Percentiles rank a stretch among this genome's conserved stretches.
phyloP scores from a whole-genome alignment of 2,329 filamentous ascomycete species.

The Eutypella sp. region DNA sequence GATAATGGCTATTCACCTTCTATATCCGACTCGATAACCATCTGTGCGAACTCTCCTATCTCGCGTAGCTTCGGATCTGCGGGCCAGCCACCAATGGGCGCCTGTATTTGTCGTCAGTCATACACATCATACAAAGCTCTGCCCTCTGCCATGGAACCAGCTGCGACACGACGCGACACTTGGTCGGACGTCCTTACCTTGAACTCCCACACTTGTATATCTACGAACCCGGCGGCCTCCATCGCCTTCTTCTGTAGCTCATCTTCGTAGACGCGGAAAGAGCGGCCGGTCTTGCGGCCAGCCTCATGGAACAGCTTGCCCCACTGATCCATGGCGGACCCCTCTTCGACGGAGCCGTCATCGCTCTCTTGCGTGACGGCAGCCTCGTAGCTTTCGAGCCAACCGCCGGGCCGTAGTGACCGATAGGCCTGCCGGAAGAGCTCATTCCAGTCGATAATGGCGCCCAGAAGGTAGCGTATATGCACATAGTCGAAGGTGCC shows the following conservation, averaged over 20 bases:
- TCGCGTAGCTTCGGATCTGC: slow-evolving; percentile 22
- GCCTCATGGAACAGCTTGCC: slow-evolving; percentile 32
- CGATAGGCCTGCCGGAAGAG: slow-evolving; percentile 43
- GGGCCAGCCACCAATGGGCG: slow-evolving; percentile 23
- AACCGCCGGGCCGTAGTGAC: slow-evolving; percentile 48
- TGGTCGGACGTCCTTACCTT: slow-evolving; percentile 34
- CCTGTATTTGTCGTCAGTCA: slow-evolving; percentile 7
- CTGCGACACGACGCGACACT: too few relatives aligned
- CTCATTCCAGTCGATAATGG: slow-evolving; percentile 47
- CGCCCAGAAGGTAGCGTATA: slow-evolving; percentile 47
- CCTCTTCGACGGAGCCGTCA: slow-evolving; percentile 16
- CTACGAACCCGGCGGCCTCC: slow-evolving; percentile 51
- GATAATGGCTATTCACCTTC: slow-evolving; percentile 23
- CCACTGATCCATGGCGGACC: slow-evolving; percentile 19
- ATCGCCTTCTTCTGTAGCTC: slow-evolving; percentile 47
- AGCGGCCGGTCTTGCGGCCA: slow-evolving; percentile 37
- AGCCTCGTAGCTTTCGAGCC: slow-evolving; percentile 17
- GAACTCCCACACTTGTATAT: slow-evolving; percentile 46
- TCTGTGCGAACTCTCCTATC: slow-evolving; percentile 22
- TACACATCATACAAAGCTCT: background rate
- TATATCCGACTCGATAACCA: slow-evolving; percentile 23
- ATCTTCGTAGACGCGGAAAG: slow-evolving; percentile 47
- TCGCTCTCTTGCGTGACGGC: slow-evolving; percentile 15
- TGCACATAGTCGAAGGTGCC: slow-evolving; percentile 54
- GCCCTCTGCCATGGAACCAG: background rate